Evolutionary conservation across 352 stramenopile species (phyloP), one percentile per base, ranked within the genome.

Genomic region (Elongisporangium anandrum): DNA sequence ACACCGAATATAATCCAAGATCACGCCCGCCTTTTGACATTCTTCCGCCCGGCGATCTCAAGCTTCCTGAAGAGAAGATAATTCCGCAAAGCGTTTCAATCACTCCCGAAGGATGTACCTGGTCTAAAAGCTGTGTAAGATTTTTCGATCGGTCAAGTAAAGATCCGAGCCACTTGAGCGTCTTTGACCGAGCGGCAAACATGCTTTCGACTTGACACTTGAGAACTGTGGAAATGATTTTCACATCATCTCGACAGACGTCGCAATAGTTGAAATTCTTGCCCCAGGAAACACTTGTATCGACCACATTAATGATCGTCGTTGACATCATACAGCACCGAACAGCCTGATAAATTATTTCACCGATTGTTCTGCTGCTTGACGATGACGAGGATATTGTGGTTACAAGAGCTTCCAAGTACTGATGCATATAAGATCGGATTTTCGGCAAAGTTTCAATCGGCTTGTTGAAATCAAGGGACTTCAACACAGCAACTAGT

Each of bases 141-240:
- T 87, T 69, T 12, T 63, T 66, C 0, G 84, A 85, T 17, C 70
- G 67, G 70, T 91, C 79, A 3, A 92, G 72, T 73, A 91, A 89
- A 7, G 71, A 81, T 19, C 85, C 85, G 0, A 94, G 63, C 85
- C 85, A 94, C 50, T 94, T 94, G 7, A 94, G 65, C 0, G 67
- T 69, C 58, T 90, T 87, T 0, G 75, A 82, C 24, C 84, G 75
- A 16, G 66, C 72, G 3, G 50, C 62, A 15, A 62, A 60, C 1
- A 85, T 54, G 7, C 64, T 48, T 1, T 57, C 52, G 3, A 68
- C 58, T 39, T 73, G 73, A 19, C 72, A 70, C 16, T 66, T 68
- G 3, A 92, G 62, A 23, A 90, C 34, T 7, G 57, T 60, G 0
- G 63, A 74, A 3, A 92, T 79, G 1, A 73, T 49, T 13, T 69